Conservation (phyloP, 257 asterid genomes). For the Jaltomata sinuosa region DNA sequence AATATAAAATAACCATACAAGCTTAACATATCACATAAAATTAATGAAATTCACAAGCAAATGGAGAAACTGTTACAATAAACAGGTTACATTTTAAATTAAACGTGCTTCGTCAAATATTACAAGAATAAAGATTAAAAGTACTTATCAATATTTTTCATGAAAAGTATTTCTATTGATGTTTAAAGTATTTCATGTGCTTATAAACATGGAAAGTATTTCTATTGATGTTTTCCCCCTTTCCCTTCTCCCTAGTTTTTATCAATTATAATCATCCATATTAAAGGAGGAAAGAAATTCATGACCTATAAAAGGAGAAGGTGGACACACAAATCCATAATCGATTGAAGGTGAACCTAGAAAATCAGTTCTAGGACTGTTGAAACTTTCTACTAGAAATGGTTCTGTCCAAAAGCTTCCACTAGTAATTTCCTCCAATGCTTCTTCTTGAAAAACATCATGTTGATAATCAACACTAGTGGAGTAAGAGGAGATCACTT, state of each 20-base stretch:
- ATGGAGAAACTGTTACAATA: too few relatives aligned
- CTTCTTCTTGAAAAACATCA: not conserved
- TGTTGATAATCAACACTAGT: not conserved
- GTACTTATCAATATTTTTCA: too few relatives aligned
- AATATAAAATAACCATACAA: not conserved
- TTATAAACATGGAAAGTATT: too few relatives aligned
- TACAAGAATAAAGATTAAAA: not conserved
- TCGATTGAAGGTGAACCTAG: not conserved
- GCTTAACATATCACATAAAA: not conserved
- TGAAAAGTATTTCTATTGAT: too few relatives aligned
- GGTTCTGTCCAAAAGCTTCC: constrained; percentile 9
- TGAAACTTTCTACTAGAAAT: not conserved
- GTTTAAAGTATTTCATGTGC: too few relatives aligned
- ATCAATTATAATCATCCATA: not conserved
- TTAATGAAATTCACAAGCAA: not conserved
- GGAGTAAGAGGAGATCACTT: not conserved
- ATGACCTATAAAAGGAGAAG: constrained; percentile 8
- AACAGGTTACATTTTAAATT: too few relatives aligned
- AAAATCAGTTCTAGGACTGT: not conserved
- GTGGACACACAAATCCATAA: constrained; percentile 7
- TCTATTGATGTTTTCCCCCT: too few relatives aligned
- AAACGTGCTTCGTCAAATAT: not conserved
- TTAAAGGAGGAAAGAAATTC: constrained; percentile 5
- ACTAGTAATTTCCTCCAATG: not conserved
- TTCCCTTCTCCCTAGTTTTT: not conserved